These are phyloP conservation scores for Knoxia roxburghii DNA, from an alignment of 257 asterid genomes.

Conservation along the genomic window DNA sequence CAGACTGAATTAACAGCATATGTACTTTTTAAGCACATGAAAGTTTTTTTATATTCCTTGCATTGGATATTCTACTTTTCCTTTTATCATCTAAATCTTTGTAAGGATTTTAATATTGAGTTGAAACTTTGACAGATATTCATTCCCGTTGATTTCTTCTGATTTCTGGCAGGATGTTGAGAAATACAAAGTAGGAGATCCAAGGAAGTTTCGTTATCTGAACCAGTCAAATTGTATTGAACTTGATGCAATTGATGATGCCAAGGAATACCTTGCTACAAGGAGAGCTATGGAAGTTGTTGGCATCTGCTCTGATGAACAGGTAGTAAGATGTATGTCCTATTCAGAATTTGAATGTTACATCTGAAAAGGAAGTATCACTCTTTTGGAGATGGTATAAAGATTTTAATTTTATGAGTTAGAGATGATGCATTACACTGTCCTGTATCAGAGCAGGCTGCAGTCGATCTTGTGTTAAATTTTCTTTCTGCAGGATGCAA, in stretches of 20 bases:
- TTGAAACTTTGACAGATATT: neutral
- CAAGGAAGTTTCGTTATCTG: slow-evolving; percentile 67
- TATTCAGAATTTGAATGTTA: neutral
- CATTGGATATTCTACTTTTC: neutral
- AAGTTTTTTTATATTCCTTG: neutral
- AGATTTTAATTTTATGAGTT: neutral
- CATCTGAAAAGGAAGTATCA: neutral
- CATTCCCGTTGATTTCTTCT: neutral
- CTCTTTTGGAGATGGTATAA: neutral
- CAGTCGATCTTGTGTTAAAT: neutral
- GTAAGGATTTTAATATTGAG: neutral
- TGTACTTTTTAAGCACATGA: neutral
- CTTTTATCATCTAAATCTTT: neutral
- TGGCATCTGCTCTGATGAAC: slow-evolving; percentile 73
- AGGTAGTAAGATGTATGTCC: slow-evolving; percentile 37
- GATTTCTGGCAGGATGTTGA: slow-evolving; percentile 44
- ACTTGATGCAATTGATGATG: slow-evolving; percentile 65
- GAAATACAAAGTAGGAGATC: slow-evolving; percentile 66
- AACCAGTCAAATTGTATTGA: slow-evolving; percentile 70
- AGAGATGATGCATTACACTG: neutral
- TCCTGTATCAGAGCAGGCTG: neutral
- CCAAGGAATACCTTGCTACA: slow-evolving; percentile 65
- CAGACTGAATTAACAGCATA: neutral
- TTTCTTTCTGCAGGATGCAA: slow-evolving; percentile 58
- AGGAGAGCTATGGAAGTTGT: slow-evolving; percentile 86